phyloP scores from a whole-genome alignment of 176 grass and related monocot genomes.

The Zea mays region DNA sequence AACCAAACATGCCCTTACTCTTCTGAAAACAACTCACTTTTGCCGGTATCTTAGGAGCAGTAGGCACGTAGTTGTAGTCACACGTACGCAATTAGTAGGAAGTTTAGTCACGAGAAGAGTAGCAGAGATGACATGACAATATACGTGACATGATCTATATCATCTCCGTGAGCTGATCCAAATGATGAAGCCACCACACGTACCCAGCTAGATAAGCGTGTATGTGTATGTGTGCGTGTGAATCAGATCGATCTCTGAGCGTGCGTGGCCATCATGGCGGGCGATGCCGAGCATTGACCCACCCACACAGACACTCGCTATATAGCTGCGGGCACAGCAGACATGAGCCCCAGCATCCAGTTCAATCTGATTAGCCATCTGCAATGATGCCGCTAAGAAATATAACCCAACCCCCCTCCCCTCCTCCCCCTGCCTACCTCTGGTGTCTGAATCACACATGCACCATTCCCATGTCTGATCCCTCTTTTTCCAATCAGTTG shows the following conservation, averaged over 20 bases:
- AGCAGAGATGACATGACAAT: not conserved
- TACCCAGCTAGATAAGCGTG: not conserved
- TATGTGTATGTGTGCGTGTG: not conserved
- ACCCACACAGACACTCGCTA: constrained; percentile 24
- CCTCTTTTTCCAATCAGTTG: constrained; percentile 38
- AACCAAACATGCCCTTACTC: too few relatives aligned
- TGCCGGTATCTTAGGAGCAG: not conserved
- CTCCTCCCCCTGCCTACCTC: not conserved
- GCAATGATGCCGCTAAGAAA: constrained; percentile 59
- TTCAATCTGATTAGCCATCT: constrained; percentile 76
- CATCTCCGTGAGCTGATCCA: constrained; percentile 13
- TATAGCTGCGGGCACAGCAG: not conserved
- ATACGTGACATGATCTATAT: constrained; percentile 13
- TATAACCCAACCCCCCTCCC: not conserved
- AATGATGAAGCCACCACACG: constrained; percentile 24
- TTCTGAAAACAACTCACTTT: not conserved
- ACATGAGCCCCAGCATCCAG: constrained; percentile 56
- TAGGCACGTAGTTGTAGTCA: not conserved
- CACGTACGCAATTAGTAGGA: not conserved
- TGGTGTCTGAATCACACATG: constrained; percentile 45
- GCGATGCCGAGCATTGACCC: constrained; percentile 29
- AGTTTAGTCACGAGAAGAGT: not conserved
- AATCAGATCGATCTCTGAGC: constrained; percentile 16
- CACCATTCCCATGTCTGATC: constrained; percentile 13
- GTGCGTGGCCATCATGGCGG: constrained; percentile 40